Percentiles rank a stretch among this genome's conserved stretches.
Evolutionary conservation across 106 monocot genomes (phyloP).

Genomic region (Hemerocallis citrina): DNA sequence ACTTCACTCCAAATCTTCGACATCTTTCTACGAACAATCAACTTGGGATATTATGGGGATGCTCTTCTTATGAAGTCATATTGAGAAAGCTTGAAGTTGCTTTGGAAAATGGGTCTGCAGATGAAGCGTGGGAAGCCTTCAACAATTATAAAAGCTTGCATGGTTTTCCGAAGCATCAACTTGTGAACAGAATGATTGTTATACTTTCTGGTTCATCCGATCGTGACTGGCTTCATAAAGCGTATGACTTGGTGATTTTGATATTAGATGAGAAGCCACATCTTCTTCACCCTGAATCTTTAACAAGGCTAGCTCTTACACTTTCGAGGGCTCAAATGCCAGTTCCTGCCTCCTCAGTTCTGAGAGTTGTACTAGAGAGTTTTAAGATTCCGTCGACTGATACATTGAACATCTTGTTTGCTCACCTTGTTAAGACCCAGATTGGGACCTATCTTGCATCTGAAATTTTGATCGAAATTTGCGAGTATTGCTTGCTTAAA

Average conservation of each 20-base stretch:
- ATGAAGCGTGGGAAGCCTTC: conserved; percentile 65
- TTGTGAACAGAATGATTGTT: conserved; percentile 41
- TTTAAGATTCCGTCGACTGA: conserved; percentile 38
- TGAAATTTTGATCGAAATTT: conserved; percentile 63
- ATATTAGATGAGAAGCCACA: conserved; percentile 25
- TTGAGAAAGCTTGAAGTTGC: conserved; percentile 34
- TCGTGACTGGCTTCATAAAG: conserved; percentile 40
- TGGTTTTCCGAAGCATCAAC: conserved; percentile 38
- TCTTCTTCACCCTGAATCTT: conserved; percentile 38
- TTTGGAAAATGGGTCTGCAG: conserved; percentile 26
- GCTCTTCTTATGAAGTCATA: conserved; percentile 22
- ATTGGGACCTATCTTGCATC: conserved; percentile 57
- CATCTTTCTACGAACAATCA: conserved; percentile 1
- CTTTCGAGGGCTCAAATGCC: conserved; percentile 65
- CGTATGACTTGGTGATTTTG: conserved; percentile 38
- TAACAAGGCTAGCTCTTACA: conserved; percentile 47
- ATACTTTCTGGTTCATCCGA: conserved; percentile 40
- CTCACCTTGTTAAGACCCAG: conserved; percentile 66
- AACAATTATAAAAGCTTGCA: conserved; percentile 33
- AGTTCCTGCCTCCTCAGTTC: conserved; percentile 34
- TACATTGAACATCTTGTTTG: conserved; percentile 34
- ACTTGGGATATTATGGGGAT: conserved; percentile 16
- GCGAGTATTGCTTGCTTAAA: conserved; percentile 25
- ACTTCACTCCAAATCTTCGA: background rate
- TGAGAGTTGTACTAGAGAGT: conserved; percentile 46